Conservation (phyloP, 495 filamentous ascomycete genomes). For the Achaetomiella virescens region DNA sequence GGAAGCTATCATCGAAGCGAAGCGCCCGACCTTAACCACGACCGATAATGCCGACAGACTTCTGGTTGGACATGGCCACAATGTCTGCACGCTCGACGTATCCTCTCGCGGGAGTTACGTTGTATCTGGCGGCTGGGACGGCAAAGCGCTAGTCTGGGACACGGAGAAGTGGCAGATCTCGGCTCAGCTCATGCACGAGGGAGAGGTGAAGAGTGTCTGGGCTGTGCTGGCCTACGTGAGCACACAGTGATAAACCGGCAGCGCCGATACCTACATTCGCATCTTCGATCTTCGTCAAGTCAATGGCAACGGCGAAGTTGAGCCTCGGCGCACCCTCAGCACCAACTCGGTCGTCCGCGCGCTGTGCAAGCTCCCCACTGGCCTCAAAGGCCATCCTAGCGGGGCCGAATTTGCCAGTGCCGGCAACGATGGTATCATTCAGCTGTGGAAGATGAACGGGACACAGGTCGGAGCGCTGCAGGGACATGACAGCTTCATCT, state of each 20-base stretch:
- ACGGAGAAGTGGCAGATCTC: conserved; percentile 66
- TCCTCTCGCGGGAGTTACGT: conserved; percentile 62
- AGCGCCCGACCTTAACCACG: conserved; percentile 53
- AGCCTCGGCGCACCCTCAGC: conserved; percentile 65
- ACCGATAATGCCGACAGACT: conserved; percentile 77
- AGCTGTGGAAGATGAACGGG: conserved; percentile 76
- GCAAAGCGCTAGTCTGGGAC: conserved; percentile 71
- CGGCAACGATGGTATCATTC: conserved; percentile 79
- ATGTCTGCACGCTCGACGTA: conserved; percentile 81
- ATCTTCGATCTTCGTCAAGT: conserved; percentile 64
- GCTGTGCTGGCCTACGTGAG: conserved; percentile 73
- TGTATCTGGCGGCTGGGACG: conserved; percentile 95
- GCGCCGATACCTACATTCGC: conserved; percentile 82
- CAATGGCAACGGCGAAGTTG: conserved; percentile 64
- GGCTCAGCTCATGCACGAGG: conserved; percentile 57
- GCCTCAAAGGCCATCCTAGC: conserved; percentile 56
- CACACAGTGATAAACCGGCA: conserved; percentile 82
- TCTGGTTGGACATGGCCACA: conserved; percentile 76
- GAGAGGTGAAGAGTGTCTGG: conserved; percentile 74
- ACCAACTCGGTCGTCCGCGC: conserved; percentile 82
- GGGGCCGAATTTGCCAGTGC: conserved; percentile 83
- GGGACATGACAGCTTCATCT: conserved; percentile 94
- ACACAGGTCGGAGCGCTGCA: conserved; percentile 63
- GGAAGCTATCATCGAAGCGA: conserved; percentile 88
- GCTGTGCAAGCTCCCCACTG: conserved; percentile 66